A percentile compares a stretch with the other conserved stretches of the same genome.
These are phyloP conservation scores for Lenzites betulinus DNA, from an alignment of 768 basidiomycete genomes.

Conservation along the genomic window DNA sequence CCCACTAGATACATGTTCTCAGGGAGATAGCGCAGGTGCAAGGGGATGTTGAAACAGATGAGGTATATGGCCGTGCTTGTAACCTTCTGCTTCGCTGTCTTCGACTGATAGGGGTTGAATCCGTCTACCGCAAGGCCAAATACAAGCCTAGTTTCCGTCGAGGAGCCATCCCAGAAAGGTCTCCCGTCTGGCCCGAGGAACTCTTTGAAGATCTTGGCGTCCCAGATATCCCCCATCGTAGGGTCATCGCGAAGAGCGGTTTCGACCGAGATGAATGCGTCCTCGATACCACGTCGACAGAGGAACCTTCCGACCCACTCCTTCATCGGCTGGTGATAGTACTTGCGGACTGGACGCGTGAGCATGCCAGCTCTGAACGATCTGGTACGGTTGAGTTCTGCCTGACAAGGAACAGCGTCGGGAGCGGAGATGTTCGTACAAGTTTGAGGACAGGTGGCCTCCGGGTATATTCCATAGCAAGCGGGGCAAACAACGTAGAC, in stretches of 20 bases:
- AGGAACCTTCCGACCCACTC: not conserved
- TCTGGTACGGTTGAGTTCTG: not conserved
- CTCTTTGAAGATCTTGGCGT: not conserved
- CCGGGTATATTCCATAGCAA: not conserved
- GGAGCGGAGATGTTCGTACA: not conserved
- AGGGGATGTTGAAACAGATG: conserved; percentile 31
- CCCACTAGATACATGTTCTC: conserved; percentile 44
- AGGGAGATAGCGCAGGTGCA: conserved; percentile 20
- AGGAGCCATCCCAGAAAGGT: not conserved
- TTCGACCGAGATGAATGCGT: not conserved
- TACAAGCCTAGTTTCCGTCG: not conserved
- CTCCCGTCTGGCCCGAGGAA: not conserved
- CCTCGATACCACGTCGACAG: not conserved
- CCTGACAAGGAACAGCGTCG: not conserved
- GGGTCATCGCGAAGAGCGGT: not conserved
- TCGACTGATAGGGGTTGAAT: conserved; percentile 18
- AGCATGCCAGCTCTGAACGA: not conserved
- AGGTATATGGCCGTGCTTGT: conserved; percentile 25
- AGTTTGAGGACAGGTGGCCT: not conserved
- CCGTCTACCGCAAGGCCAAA: not conserved
- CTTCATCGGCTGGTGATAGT: not conserved
- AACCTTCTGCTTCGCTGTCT: conserved; percentile 6
- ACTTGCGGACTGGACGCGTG: not conserved
- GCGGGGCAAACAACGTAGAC: not conserved
- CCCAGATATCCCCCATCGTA: not conserved